Percentiles rank a stretch among this genome's conserved stretches.
Evolutionary conservation across 371 early-diverging fungal genomes (phyloP).

Genomic region (Zychaea mexicana): DNA sequence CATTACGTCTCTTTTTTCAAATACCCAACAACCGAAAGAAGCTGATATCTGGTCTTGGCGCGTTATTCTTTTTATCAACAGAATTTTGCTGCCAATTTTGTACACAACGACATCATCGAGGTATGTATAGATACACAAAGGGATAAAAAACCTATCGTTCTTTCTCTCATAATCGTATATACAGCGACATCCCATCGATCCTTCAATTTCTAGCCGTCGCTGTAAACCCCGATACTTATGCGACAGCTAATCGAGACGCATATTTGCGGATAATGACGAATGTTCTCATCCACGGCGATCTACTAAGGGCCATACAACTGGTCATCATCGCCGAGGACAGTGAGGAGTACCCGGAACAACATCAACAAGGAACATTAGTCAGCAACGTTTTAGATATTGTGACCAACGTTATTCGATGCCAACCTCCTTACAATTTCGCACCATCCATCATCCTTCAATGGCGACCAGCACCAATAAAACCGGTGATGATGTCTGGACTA

Average conservation of each 20-base stretch:
- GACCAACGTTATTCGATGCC: not conserved
- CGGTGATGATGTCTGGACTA: not conserved
- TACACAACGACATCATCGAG: not conserved
- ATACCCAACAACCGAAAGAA: slow-evolving; percentile 1
- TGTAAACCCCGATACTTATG: slow-evolving; percentile 4
- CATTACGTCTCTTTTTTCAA: slow-evolving; percentile 5
- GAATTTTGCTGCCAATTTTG: not conserved
- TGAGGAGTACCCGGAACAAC: not conserved
- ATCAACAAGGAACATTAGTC: too few species aligned
- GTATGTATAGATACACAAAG: not conserved
- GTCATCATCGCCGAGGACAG: too few species aligned
- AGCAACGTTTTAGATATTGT: slow-evolving; percentile 1
- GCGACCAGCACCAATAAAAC: not conserved
- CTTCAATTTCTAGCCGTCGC: not conserved
- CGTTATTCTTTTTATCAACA: slow-evolving; percentile 7
- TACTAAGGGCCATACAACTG: not conserved
- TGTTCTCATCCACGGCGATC: not conserved
- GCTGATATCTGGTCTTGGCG: slow-evolving; percentile 28
- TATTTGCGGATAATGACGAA: slow-evolving; percentile 3
- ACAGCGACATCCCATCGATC: not conserved
- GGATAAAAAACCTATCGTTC: too few species aligned
- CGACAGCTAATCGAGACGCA: not conserved
- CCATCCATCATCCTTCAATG: slow-evolving; percentile 1
- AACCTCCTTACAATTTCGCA: slow-evolving; percentile 11
- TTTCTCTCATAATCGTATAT: too few species aligned